Evolutionary conservation across 2,329 filamentous ascomycete species (phyloP).

Genomic region (Aspergillus niger): DNA sequence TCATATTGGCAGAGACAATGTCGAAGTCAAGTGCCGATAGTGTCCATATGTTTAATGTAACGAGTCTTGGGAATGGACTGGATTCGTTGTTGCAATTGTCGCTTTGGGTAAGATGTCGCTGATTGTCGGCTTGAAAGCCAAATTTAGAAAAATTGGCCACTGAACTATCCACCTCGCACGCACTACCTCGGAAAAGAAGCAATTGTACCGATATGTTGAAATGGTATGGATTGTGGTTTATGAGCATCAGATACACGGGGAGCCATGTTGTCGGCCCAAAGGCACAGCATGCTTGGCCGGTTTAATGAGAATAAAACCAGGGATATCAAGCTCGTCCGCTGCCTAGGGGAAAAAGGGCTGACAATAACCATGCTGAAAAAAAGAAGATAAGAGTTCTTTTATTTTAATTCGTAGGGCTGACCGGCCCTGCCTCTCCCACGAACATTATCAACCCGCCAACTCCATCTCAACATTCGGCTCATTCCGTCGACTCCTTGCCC

Average conservation of each 20-base stretch:
- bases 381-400: constrained; percentile 32
- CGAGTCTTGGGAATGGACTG: no score
- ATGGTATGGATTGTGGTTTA: constrained; percentile 40
- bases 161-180: not conserved
- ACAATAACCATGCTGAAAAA: constrained; percentile 33
- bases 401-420: constrained; percentile 44
- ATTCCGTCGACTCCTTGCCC: constrained; percentile 42
- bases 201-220: constrained; percentile 19
- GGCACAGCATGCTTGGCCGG: constrained; percentile 29
- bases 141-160: not conserved
- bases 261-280: constrained; percentile 32
- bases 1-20: no score
- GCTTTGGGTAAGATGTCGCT: no score
- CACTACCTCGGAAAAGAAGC: not conserved
- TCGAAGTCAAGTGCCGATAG: no score
- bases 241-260: constrained; percentile 39
- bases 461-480: constrained; percentile 42
- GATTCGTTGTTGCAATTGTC: no score
- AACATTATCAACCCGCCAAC: constrained; percentile 45
- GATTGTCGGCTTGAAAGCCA: no score
- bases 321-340: constrained; percentile 26
- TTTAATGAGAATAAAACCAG: constrained; percentile 12
- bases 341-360: constrained; percentile 20
- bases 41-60: no score
- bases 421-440: constrained; percentile 42